Evolutionary conservation across 495 filamentous ascomycete genomes (phyloP), one percentile per base, ranked within the genome.

Genomic region (Penicillium argentinense): DNA sequence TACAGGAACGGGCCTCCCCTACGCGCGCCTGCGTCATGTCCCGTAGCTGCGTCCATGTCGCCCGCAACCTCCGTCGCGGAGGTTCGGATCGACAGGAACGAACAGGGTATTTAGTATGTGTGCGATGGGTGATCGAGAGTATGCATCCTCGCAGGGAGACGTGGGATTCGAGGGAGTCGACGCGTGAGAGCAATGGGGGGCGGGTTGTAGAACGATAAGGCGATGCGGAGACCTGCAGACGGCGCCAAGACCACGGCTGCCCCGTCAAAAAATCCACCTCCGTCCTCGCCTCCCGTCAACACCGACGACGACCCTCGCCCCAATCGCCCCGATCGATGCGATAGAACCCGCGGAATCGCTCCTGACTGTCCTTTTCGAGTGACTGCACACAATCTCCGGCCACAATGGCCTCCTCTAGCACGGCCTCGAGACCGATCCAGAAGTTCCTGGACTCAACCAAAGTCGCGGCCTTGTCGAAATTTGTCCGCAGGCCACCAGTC

Each of bases 391-490:
- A 44, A 32, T 18, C 23, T 40, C 29, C 49, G 60, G 68, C 64
- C 70, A 58, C 56, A 63, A 75, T 75, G 72, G 67, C 68, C 67
- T 66, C 67, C 25, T 51, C 63, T 52, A 58, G 21, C 22, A 27
- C 57, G 47, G 46, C 58, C 8, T 21, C 46, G 46, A 64, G 65
- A 57, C 53, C 57, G 23, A 56, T 71, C 53, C 53, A 66, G 53
- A 71, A 71, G 59, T 60, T 69, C 56, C 59, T 75, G 40, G 72
- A 75, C 51, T 64, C 72, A 25, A 75, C 72, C 57, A 71, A 68
- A 62, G 57, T 75, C 42, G 60, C 62, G 30, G 59, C 66, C 45
- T 69, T 51, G 44, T 40, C 63, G 64, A 68, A 67, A 37, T 45
- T 73, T 46, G 59, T 71, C 46, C 67, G 67, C 32, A 61, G 63